phyloP scores from a whole-genome alignment of 2,329 filamentous ascomycete species.

The Exophiala xenobiotica region DNA sequence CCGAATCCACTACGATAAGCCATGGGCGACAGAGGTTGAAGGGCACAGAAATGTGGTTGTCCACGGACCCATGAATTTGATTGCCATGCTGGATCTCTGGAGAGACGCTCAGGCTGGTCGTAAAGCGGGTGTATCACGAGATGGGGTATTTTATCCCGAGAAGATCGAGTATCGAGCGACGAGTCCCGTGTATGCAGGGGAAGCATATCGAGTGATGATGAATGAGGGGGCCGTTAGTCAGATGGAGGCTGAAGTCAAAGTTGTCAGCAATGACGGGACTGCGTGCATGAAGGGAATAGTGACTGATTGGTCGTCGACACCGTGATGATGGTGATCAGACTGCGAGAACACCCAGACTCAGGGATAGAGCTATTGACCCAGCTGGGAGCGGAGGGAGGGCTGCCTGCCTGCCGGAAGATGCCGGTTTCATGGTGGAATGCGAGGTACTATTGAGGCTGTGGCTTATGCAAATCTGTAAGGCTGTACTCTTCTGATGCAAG shows the following conservation, averaged over 20 bases:
- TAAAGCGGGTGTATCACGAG: slow-evolving; percentile 20
- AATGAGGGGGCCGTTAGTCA: slow-evolving; percentile 32
- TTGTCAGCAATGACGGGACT: slow-evolving; percentile 33
- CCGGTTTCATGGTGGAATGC: no score
- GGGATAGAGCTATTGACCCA: no score
- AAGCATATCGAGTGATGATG: slow-evolving; percentile 47
- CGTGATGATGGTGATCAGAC: neutral
- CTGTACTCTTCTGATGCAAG: no score
- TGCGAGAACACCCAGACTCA: no score
- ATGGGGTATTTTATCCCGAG: slow-evolving; percentile 38
- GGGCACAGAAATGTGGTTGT: slow-evolving; percentile 45
- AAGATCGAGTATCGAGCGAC: slow-evolving; percentile 51
- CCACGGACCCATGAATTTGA: slow-evolving; percentile 45
- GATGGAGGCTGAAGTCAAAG: slow-evolving; percentile 32
- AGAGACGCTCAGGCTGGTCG: slow-evolving; percentile 37
- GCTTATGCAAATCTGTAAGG: no score
- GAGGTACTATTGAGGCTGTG: no score
- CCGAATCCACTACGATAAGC: slow-evolving; percentile 46
- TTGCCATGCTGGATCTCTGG: slow-evolving; percentile 46
- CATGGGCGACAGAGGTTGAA: slow-evolving; percentile 45
- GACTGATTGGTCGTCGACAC: slow-evolving; percentile 20
- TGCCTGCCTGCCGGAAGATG: no score
- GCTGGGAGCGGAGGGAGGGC: neutral
- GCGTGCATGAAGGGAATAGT: slow-evolving; percentile 36
- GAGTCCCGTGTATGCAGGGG: slow-evolving; percentile 50